Evolutionary conservation across 805 yeast species (phyloP), one percentile per base, ranked within the genome.

Genomic region (Lachancea kluyveri): DNA sequence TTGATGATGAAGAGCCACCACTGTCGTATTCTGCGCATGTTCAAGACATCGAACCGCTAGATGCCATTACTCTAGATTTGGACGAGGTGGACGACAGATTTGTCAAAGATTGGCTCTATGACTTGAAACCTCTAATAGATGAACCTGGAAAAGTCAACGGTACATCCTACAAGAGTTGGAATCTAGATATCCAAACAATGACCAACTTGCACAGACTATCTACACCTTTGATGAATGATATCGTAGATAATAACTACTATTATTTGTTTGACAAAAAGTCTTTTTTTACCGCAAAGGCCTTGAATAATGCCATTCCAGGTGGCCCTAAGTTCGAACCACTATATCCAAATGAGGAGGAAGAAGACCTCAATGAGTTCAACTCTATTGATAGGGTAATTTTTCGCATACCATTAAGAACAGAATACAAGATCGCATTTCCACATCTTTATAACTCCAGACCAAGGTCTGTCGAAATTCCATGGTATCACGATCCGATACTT

Each of bases 1-100:
- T 90, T 60, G 98, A 92, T 57, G 99, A 92, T 52, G 98, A 92
- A 56, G 97, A 90, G 54, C 96, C 96, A 0, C 94, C 95, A 1
- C 51, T 88, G 19, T 73, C 79, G 35, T 92, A 84, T 77, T 48
- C 76, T n/a, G 94, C 86, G 35, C 80, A 82, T 47, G 62, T 87
- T 9, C 80, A 83, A 39, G 80, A 75, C 10, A 60, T 77, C 1
- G 88, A 81, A 30, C 78, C 85, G 0, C 67, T 74, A 5, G 90
- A 79, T n/a, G 68, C 90, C 0, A 72, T 88, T 14, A 74, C 66
- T 40, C 50, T 82, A 40, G 80, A 79, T 16, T 55, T 83, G n/a
- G 80, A 78, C 45, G 70, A 69, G 17, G 63, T 61, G 8, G 83
- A 78, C 38, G 88, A 83, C 51, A 60, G 65, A 5, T 56, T 71